These are phyloP conservation scores for Quercus gilva DNA, from an alignment of 306 rosid genomes.

Conservation along the genomic window DNA sequence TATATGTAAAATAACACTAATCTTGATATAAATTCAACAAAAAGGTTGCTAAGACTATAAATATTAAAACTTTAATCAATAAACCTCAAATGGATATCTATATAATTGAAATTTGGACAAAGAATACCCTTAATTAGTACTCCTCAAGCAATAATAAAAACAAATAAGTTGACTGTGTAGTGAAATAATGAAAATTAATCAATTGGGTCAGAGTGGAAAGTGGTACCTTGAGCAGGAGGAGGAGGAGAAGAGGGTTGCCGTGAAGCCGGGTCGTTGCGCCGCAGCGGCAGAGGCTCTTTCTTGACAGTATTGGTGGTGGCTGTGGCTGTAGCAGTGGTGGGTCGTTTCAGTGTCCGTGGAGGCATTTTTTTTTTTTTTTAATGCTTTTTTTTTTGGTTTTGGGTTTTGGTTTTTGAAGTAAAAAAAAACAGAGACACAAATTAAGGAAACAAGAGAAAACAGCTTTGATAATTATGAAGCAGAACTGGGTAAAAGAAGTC, in stretches of 20 bases:
- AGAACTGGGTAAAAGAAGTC: not conserved
- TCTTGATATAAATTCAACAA: too few relatives aligned
- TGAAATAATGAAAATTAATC: not conserved
- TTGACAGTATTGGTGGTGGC: not conserved
- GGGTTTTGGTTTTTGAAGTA: not conserved
- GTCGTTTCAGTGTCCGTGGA: constrained; percentile 2
- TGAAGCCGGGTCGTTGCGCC: not conserved
- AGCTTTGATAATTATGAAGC: too few relatives aligned
- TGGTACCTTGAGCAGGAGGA: not conserved
- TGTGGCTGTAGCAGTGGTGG: not conserved
- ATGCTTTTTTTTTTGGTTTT: too few relatives aligned
- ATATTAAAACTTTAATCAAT: too few relatives aligned
- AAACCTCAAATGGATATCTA: too few relatives aligned
- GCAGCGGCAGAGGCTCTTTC: not conserved
- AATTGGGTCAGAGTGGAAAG: not conserved
- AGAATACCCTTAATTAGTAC: not conserved
- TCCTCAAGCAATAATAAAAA: not conserved
- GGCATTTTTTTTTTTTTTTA: not conserved
- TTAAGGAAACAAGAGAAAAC: not conserved
- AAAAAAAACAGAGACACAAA: not conserved
- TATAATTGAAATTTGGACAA: too few relatives aligned
- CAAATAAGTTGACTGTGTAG: not conserved
- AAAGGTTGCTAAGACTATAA: too few relatives aligned
- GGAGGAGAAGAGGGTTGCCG: not conserved
- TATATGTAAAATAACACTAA: too few relatives aligned